phyloP scores from a whole-genome alignment of 2,329 filamentous ascomycete species.

The Ascochyta fabae region DNA sequence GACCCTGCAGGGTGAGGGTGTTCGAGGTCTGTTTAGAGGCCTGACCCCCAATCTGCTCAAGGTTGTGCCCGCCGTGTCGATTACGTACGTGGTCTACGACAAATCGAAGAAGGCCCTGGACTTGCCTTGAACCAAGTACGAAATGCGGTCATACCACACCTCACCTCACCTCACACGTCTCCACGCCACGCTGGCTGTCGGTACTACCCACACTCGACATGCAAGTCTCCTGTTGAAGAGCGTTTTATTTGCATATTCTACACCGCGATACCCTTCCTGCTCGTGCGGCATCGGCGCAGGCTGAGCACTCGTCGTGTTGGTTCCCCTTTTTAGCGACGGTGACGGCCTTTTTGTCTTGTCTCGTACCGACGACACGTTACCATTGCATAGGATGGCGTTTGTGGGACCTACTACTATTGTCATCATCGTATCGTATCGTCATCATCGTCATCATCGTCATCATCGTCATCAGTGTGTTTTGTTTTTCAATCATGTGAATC shows the following conservation, averaged over 20 bases:
- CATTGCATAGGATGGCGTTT: slow-evolving; percentile 34
- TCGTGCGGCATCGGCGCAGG: slow-evolving; percentile 9
- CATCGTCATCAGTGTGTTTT: too few species aligned
- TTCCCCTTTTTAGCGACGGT: slow-evolving; percentile 9
- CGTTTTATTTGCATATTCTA: slow-evolving; percentile 36
- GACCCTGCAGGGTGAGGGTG: slow-evolving; percentile 82
- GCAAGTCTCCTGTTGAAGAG: slow-evolving; percentile 8
- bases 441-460: too few species aligned
- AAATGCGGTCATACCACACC: background rate
- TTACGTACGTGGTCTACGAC: slow-evolving; percentile 59
- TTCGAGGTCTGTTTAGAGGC: slow-evolving; percentile 89
- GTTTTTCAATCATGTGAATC: background rate
- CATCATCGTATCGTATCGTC: too few species aligned
- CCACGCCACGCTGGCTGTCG: background rate
- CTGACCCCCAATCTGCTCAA: slow-evolving; percentile 95
- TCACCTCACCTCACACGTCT: background rate
- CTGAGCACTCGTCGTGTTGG: slow-evolving; percentile 9
- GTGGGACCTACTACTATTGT: slow-evolving; percentile 6
- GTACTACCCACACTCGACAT: background rate
- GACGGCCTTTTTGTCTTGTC: background rate
- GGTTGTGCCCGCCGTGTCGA: slow-evolving; percentile 93
- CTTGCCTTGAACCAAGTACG: slow-evolving; percentile 34
- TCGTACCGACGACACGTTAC: background rate
- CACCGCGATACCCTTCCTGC: slow-evolving; percentile 40
- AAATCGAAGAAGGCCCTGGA: slow-evolving; percentile 48